A percentile compares a stretch with the other conserved stretches of the same genome.
phyloP scores from a whole-genome alignment of 139 green algal genomes.

The Diplosphaera chodatii region DNA sequence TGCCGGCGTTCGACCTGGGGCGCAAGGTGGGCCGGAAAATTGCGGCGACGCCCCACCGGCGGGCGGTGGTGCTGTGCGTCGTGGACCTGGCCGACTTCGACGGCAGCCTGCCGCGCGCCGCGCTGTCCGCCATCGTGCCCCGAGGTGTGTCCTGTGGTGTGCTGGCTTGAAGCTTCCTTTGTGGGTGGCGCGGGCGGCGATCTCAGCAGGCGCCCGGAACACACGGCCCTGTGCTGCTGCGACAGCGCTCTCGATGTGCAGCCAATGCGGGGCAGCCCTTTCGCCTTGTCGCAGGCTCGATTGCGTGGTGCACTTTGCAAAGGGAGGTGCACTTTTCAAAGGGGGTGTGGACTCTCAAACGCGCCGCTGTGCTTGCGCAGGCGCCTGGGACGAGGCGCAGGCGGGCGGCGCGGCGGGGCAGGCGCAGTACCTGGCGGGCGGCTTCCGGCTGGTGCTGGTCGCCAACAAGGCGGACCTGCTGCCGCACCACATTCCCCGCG shows the following conservation, averaged over 20 bases:
- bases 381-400: neutral
- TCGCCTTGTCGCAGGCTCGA: too few species aligned
- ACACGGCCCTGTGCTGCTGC: too few species aligned
- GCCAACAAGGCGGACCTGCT: constrained; percentile 95
- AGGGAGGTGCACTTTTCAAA: too few species aligned
- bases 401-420: neutral
- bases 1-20: constrained; percentile 80
- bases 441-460: constrained; percentile 71
- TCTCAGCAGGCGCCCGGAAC: too few species aligned
- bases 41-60: constrained; percentile 61
- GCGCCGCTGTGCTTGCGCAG: too few species aligned
- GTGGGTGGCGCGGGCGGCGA: too few species aligned
- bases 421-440: neutral
- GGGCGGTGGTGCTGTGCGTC: constrained; percentile 79
- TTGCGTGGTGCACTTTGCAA: too few species aligned
- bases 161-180: too few species aligned
- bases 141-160: neutral
- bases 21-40: constrained; percentile 73
- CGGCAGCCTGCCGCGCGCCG: constrained; percentile 78
- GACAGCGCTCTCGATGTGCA: too few species aligned
- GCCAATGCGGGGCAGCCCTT: too few species aligned
- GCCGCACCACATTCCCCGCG: constrained; percentile 40
- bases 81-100: constrained; percentile 93
- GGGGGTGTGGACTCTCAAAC: too few species aligned
- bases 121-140: constrained; percentile 18